Base-by-base conservation (phyloP, 371 early-diverging fungal genomes). In the Saksenaea oblongispora region DNA sequence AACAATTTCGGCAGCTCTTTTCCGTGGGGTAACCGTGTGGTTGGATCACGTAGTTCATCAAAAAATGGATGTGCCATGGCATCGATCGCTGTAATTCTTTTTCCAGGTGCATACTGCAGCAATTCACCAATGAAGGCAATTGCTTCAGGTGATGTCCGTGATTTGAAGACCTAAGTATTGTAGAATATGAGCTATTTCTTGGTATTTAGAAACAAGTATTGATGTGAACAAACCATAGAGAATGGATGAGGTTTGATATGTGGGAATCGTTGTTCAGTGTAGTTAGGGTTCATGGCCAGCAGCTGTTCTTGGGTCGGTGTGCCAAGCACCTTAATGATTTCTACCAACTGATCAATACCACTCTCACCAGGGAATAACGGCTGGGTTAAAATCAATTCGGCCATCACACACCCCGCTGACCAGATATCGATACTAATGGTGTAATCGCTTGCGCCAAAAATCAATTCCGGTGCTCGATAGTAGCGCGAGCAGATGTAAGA, bases 321-420 rank as follows among this genome's bases (percentile, higher is more conserved):
- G 31, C 99, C 99, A 24, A 99, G 87, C 0, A 98, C 94, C 79
- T 97, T 97, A 85, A 99, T 99, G 70, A 99, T 99, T 78, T 99
- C 99, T 13, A 99, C 98, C 39, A 99, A 80, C 80, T 99, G 99
- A 74, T 99, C 99, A 61, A 99, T 97, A 55, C 98, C 98, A 61
- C 95, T 95, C 76, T 99, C 98, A 22, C 99, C 99, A 8, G 98
- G 96, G 87, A 99, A 99, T 47, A 99, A 75, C 13, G 99, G 99
- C 72, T 93, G 94, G 51, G 95, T 91, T 27, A 95, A 85, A 87
- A 98, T 93, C 61, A 99, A 82, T 82, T 99, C 99, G 7, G 97
- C 97, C 93, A 99, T 96, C n/a, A 99, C 99, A 73, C 99, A 99
- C 27, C 97, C 99, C 5, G 96, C 86, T 22, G 99, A 98, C 99